Evolutionary conservation across 805 yeast species (phyloP), one percentile per base, ranked within the genome.

Genomic region (Yarrowia osloensis): DNA sequence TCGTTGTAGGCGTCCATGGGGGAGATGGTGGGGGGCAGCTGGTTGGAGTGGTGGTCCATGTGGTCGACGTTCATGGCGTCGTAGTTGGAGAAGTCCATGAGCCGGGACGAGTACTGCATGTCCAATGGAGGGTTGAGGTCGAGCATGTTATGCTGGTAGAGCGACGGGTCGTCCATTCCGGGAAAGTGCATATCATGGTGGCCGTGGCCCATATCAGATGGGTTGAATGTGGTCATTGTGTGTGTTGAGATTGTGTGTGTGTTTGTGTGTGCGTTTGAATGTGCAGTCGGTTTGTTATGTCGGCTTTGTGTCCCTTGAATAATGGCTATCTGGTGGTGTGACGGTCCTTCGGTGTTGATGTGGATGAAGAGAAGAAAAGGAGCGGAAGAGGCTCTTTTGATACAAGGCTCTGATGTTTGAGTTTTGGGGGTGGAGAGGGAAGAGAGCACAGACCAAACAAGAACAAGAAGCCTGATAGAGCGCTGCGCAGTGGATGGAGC

Each of bases 1-100:
- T 55, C 47, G 42, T 50, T 50, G 40, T 26, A 35, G 22, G 40
- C 21, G 59, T 52, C 59, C 59, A 52, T 52, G 28, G 59, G 59
- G 17, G 59, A 6, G 21, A 52, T 33, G 7, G 40, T 33, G 22
- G 40, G 42, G 7, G 28, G 42, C 21, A 22, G 5, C 22, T 39
- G 46, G 31, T 17, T 17, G 17, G n/a, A 9, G 24, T 40, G 8
- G 22, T 44, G 29, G 31, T 2, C 35, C 54, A 31, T 29, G 37
- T 37, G 37, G 24, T n/a, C 37, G 21, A 12, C n/a, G 55, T 31
- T 6, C 26, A 33, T 15, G 2, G 35, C 8, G 17, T n/a, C 22
- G 35, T 37, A 55, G 33, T 13, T 12, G 6, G 35, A 0, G 31
- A 19, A 52, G 61, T 24, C 61, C 63, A 57, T 26, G 26, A 57